Conservation (phyloP, 768 basidiomycete species). For the Mycena pura region DNA sequence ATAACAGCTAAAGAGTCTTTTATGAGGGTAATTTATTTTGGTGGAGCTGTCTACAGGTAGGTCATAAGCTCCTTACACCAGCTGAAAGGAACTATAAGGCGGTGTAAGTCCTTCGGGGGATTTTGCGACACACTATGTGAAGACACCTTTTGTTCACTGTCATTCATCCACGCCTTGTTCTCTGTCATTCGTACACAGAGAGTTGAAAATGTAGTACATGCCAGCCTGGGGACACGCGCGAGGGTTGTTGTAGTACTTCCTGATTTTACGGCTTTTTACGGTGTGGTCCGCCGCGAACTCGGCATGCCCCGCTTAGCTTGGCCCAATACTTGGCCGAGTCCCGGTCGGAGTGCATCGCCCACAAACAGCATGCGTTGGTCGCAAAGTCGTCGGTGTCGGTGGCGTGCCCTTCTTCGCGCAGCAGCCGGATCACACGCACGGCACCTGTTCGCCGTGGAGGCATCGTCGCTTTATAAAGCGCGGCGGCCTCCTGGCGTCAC, state of each 20-base stretch:
- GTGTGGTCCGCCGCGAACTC: slow-evolving; percentile 31
- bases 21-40: too few species aligned
- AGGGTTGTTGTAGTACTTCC: slow-evolving; percentile 9
- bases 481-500: slow-evolving; percentile 27
- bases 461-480: slow-evolving; percentile 19
- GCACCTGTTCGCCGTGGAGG: background rate
- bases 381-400: slow-evolving; percentile 32
- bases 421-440: slow-evolving; percentile 8
- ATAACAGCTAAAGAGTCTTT: too few species aligned
- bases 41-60: too few species aligned
- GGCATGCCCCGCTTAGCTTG: slow-evolving; percentile 16
- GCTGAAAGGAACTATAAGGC: too few species aligned
- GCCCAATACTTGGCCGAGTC: slow-evolving; percentile 33
- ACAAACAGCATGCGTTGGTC: slow-evolving; percentile 25
- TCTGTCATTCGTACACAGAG: slow-evolving; percentile 4
- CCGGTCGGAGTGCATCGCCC: slow-evolving; percentile 32
- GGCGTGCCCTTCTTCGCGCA: slow-evolving; percentile 27
- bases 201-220: slow-evolving; percentile 8
- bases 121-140: background rate
- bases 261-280: slow-evolving; percentile 7
- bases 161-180: too few species aligned
- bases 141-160: too few species aligned
- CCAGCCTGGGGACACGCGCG: slow-evolving; percentile 9
- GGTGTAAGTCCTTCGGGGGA: background rate
- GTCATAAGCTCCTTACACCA: too few species aligned